phyloP scores from a whole-genome alignment of 1,284 basidiomycete species.

The Apiotrichum mycotoxinovorans region DNA sequence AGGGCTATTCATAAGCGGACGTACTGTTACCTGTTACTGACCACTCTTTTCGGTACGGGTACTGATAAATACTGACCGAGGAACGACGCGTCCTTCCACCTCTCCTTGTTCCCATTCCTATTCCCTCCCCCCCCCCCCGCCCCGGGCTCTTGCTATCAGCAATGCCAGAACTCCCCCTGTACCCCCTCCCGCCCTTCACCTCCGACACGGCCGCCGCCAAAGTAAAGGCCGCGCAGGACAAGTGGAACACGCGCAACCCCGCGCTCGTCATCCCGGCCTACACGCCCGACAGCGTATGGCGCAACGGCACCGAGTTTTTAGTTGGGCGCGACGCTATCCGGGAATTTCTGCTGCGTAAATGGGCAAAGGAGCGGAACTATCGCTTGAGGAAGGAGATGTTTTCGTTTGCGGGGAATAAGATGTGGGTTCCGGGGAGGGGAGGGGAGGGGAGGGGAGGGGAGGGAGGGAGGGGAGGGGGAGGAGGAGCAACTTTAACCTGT shows the following conservation, averaged over 20 bases:
- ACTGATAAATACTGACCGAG: too few relatives aligned
- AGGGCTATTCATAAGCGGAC: too few relatives aligned
- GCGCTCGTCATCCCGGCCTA: constrained; percentile 53
- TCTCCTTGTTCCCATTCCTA: too few relatives aligned
- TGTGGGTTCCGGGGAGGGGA: constrained; percentile 55
- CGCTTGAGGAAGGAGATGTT: constrained; percentile 60
- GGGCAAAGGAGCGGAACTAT: constrained; percentile 55
- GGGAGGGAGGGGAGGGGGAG: too few relatives aligned
- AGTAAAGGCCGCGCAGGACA: constrained; percentile 42
- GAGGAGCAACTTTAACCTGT: too few relatives aligned
- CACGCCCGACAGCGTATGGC: constrained; percentile 59
- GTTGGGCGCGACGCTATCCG: constrained; percentile 55
- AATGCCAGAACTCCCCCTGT: constrained; percentile 4
- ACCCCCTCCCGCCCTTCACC: constrained; percentile 28
- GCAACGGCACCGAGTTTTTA: constrained; percentile 60
- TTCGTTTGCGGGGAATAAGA: constrained; percentile 58
- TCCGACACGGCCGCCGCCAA: constrained; percentile 28
- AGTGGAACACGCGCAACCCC: constrained; percentile 46
- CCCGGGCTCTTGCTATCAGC: too few relatives aligned
- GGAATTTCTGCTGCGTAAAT: constrained; percentile 58
- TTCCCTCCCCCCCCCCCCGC: too few relatives aligned
- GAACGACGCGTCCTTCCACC: too few relatives aligned
- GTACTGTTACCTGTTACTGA: too few relatives aligned
- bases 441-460: neutral
- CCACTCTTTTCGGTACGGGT: too few relatives aligned